These are phyloP conservation scores for Exophiala calicioides DNA, from an alignment of 2,329 filamentous ascomycete genomes.

Conservation along the genomic window DNA sequence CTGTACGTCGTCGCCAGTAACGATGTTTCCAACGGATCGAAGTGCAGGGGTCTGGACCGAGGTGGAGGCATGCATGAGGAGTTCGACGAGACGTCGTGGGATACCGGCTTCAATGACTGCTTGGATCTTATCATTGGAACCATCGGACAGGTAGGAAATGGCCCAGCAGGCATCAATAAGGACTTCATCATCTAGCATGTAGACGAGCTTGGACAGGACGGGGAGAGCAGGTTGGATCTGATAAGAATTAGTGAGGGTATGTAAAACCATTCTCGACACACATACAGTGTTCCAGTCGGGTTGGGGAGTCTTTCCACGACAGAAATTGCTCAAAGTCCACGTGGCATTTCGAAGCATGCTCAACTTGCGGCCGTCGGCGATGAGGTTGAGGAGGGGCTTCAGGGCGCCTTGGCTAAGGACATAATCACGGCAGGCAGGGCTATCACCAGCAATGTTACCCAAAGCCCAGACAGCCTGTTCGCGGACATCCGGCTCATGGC, in stretches of 20 bases:
- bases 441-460: constrained; percentile 98
- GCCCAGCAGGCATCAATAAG: constrained; percentile 99
- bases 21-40: constrained; percentile 96
- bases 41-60: constrained; percentile 97
- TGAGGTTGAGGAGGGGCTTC: constrained; percentile 81
- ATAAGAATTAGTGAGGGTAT: constrained; percentile 30
- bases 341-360: constrained; percentile 99
- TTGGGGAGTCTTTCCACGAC: constrained; percentile 98
- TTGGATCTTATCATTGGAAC: constrained; percentile 98
- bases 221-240: constrained; percentile 93
- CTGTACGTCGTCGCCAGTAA: constrained; percentile 97
- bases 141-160: constrained; percentile 97
- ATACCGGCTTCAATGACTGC: constrained; percentile 98
- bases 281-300: constrained; percentile 95
- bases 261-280: constrained; percentile 30
- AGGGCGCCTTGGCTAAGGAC: constrained; percentile 89
- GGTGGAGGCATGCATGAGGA: constrained; percentile 96
- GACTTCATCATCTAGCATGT: constrained; percentile 97
- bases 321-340: constrained; percentile 99
- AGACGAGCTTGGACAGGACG: constrained; percentile 94
- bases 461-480: constrained; percentile 99
- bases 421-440: constrained; percentile 95
- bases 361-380: constrained; percentile 96
- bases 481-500: constrained; percentile 94
- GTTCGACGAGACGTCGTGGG: constrained; percentile 90